Base-by-base conservation (phyloP, 2,329 filamentous ascomycete species). In the Didymella pinodella region DNA sequence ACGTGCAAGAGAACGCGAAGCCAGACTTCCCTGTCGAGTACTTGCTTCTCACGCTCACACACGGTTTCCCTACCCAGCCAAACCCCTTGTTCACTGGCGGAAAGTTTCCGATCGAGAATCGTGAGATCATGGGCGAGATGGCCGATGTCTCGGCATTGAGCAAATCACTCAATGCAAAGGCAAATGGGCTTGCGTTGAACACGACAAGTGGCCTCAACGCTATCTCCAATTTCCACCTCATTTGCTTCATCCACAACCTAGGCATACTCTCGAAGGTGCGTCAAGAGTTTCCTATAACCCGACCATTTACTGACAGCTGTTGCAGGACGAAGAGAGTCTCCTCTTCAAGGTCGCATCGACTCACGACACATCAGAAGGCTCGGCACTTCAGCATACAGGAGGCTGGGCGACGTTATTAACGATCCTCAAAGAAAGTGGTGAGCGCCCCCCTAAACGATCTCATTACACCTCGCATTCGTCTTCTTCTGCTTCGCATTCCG, bases 11-110 rank as follows among this genome's bases (percentile, higher is more conserved):
- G 77, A 98, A 97, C 69, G 95, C 95, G 25, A 98, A 97, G 75
- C 95, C 95, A 0, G 88, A 91, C 45, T 99, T 99, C 76, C 95
- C 95, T 0, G 93, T 97, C 48, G 95, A 99, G 75, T 99, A 98
- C 76, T 85, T 99, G 32, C 88, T 98, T 56, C 92, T 98, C 61
- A 98, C 95, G 8, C 85, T 99, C 63, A 99, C 95, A 0, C 94
- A 99, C 74, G 95, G 95, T 59, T 98, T 99, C 81, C 95, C 95
- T 2, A 91, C 89, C 51, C 84, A 88, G 44, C 86, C 92, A 4
- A 89, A 88, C 55, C 92, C 93, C 12, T 79, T 89, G 29, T 98
- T 98, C 78, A 89, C 87, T 47, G 77, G 78, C 29, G 83, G 84
- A 62, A 86, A 83, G 41, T 99, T 98, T 77, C 90, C 93, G 5